Base-by-base conservation (phyloP, 148 eudicot genomes). In the Silene latifolia region DNA sequence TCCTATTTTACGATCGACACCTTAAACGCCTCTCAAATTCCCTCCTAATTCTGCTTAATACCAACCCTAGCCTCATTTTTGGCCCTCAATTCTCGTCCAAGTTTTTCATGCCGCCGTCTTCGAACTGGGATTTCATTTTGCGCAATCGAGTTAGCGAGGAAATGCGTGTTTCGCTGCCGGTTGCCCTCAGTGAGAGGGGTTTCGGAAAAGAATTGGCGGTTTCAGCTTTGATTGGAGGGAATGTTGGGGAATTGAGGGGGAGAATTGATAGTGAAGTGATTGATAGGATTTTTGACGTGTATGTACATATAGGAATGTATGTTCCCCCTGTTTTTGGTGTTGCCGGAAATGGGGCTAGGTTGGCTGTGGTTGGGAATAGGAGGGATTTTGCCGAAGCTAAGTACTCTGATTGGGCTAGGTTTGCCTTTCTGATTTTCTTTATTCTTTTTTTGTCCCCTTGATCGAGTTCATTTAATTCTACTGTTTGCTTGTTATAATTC, bases 371-470 rank as follows among this genome's bases (percentile, higher is more conserved):
- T 51, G 91, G 97, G 0, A 79, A 83, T 61, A 84, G 86, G 73
- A 88, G 99, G 79, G 89, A 87, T 73, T 77, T 82, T 74, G 93
- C 97, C 8, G 77, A 80, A 83, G 96, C 98, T 3, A 94, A 94
- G 88, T 90, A 94, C 81, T 86, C 98, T 10, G 93, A 88, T 71
- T 94, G 98, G 98, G 97, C 86, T 60, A 86, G 98, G 98, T 94
- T 79, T 69, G 88, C 29, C 8, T 71, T 67, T 65, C 9, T 27
- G 29, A 24, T 21, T 64, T 39, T 20, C n/a, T 29, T 54, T 63
- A 4, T 44, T 24, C 12, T 20, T 51, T 32, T 24, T 39, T 11
- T 4, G 1, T 32, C 44, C 44, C 44, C 44, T 39, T 8, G 44
- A 39, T 39, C 44, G 1, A 7, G 44, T 75, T 59, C 39, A 23